Conservation (phyloP, 768 basidiomycete genomes). For the Pholiota conissans region DNA sequence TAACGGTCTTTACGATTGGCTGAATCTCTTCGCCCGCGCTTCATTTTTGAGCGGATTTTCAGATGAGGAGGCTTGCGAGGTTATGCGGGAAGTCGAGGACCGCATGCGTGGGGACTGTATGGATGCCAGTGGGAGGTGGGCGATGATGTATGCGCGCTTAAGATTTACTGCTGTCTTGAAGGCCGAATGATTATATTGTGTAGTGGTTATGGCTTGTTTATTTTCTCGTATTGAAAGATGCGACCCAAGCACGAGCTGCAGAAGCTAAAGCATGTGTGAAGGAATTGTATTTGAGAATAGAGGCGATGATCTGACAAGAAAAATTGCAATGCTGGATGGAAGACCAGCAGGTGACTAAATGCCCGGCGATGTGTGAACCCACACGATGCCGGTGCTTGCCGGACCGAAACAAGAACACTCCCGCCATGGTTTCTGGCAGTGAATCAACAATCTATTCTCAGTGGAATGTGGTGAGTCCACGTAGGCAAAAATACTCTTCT, state of each 20-base stretch:
- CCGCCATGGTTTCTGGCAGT: not conserved
- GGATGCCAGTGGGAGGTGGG: conserved; percentile 63
- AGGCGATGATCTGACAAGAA: no score
- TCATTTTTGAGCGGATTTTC: conserved; percentile 56
- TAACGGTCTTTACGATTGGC: conserved; percentile 63
- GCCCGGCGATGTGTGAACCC: not conserved
- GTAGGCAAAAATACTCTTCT: not conserved
- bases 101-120: conserved; percentile 55
- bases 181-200: conserved; percentile 5
- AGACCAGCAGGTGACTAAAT: not conserved
- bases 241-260: no score
- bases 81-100: conserved; percentile 64
- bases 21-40: conserved; percentile 61
- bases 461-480: conserved; percentile 13
- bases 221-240: no score
- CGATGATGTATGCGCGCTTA: conserved; percentile 72
- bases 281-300: no score
- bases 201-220: no score
- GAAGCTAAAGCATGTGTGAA: no score
- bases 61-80: conserved; percentile 53
- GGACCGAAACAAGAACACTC: not conserved
- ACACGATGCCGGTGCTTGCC: not conserved
- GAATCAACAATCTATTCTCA: not conserved
- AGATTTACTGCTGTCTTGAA: conserved; percentile 57
- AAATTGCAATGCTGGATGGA: not conserved